A percentile compares a stretch with the other conserved stretches of the same genome.
phyloP scores from a whole-genome alignment of 106 monocot genomes.

The Apostasia ramifera region DNA sequence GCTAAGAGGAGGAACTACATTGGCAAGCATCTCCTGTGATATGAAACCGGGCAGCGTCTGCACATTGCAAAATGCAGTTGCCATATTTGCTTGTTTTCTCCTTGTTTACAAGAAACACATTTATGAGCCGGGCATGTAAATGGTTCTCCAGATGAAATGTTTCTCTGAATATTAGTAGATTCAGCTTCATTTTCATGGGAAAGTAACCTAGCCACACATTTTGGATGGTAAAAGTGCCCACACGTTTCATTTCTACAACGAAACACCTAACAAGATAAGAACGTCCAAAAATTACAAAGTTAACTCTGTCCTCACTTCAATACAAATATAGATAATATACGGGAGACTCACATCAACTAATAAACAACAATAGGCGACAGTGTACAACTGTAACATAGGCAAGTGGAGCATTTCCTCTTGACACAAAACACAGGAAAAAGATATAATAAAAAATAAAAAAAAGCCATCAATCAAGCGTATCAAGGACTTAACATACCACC shows the following conservation, averaged over 20 bases:
- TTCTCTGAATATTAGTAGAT: slow-evolving; percentile 40
- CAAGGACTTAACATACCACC: no score
- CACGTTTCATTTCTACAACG: slow-evolving; percentile 68
- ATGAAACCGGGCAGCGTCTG: slow-evolving; percentile 77
- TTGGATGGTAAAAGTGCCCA: slow-evolving; percentile 87
- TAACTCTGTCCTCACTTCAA: no score
- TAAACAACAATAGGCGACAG: no score
- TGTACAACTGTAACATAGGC: no score
- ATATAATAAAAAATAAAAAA: no score
- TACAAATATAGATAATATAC: no score
- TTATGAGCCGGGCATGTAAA: slow-evolving; percentile 75
- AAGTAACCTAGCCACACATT: slow-evolving; percentile 54
- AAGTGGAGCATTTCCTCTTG: no score
- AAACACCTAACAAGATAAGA: slow-evolving; percentile 43
- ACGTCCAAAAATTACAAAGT: not conserved
- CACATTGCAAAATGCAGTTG: slow-evolving; percentile 82
- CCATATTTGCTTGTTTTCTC: slow-evolving; percentile 44
- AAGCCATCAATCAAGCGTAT: no score
- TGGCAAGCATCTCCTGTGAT: slow-evolving; percentile 87
- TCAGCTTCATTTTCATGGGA: slow-evolving; percentile 27
- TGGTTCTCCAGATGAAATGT: slow-evolving; percentile 40
- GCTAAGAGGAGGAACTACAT: slow-evolving; percentile 24
- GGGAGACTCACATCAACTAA: no score
- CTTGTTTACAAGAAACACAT: slow-evolving; percentile 55
- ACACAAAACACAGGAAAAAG: no score